phyloP scores from a whole-genome alignment of 2,329 filamentous ascomycete species.

The Aspergillus caelatus region DNA sequence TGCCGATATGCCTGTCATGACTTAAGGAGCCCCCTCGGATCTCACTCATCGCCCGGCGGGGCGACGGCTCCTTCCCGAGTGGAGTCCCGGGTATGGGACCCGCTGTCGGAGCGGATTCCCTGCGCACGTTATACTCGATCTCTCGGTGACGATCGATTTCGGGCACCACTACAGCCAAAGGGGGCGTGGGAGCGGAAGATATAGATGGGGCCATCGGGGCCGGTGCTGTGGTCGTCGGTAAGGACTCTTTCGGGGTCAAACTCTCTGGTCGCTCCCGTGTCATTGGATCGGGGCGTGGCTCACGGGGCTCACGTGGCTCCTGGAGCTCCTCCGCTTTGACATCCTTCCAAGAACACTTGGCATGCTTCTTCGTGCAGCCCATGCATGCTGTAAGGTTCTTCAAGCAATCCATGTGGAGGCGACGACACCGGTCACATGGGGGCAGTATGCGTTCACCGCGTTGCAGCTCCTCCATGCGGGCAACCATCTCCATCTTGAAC shows the following conservation, averaged over 20 bases:
- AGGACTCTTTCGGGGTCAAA: constrained; percentile 10
- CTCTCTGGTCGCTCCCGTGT: constrained; percentile 21
- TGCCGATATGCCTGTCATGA: constrained; percentile 24
- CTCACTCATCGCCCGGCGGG: constrained; percentile 43
- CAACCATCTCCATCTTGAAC: constrained; percentile 68
- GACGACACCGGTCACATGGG: constrained; percentile 80
- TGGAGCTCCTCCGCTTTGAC: constrained; percentile 72
- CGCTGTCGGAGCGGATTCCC: constrained; percentile 27
- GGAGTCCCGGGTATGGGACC: constrained; percentile 27
- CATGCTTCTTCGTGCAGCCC: constrained; percentile 88
- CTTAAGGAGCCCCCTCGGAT: constrained; percentile 30
- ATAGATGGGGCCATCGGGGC: not conserved
- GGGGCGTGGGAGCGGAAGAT: not conserved
- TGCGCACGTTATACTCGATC: constrained; percentile 16
- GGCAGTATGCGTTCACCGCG: constrained; percentile 77
- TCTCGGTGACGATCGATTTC: constrained; percentile 2
- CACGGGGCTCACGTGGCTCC: constrained; percentile 54
- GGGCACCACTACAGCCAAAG: not conserved
- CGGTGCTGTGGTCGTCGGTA: constrained; percentile 15
- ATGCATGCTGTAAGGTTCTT: constrained; percentile 86
- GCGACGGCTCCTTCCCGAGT: constrained; percentile 29
- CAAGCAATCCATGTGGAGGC: constrained; percentile 77
- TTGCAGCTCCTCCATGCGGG: constrained; percentile 73
- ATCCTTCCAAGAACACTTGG: constrained; percentile 82
- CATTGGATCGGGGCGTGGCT: constrained; percentile 24